Evolutionary conservation across 2,329 filamentous ascomycete genomes (phyloP).

Genomic region (Xylariaceae sp.): DNA sequence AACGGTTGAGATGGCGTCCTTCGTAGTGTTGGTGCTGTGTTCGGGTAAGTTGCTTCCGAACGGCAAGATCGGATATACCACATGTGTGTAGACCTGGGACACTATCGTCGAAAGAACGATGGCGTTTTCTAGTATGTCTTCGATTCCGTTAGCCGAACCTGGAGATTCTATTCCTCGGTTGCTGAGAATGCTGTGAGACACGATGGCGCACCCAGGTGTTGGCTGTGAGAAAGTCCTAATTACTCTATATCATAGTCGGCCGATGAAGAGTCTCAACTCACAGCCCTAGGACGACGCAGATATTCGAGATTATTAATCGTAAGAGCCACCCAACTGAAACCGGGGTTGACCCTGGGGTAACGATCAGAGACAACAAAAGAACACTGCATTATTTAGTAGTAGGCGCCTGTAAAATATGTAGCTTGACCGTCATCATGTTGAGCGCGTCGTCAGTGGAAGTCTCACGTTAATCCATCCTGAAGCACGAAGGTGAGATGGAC

Average conservation of each 20-base stretch:
- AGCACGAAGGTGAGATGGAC: too few relatives aligned
- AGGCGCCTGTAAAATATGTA: neutral
- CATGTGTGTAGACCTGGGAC: neutral
- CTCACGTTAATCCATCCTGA: too few relatives aligned
- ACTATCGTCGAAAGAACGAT: neutral
- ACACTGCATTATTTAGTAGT: neutral
- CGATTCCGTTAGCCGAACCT: neutral
- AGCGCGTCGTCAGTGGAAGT: neutral
- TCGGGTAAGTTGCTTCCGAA: too few relatives aligned
- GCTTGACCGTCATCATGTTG: too few relatives aligned
- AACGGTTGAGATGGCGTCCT: too few relatives aligned
- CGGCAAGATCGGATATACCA: neutral
- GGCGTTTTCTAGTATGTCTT: neutral
- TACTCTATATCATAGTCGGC: neutral
- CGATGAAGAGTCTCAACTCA: neutral
- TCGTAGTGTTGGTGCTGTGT: too few relatives aligned
- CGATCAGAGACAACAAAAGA: neutral
- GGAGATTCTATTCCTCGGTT: neutral
- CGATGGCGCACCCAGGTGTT: neutral
- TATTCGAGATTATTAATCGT: neutral
- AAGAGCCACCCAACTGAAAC: neutral
- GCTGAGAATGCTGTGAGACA: conserved; percentile 5
- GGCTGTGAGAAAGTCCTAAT: neutral
- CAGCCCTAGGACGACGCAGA: neutral
- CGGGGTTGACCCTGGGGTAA: neutral